These are phyloP conservation scores for Cladophialophora immunda DNA, from an alignment of 2,329 filamentous ascomycete genomes.

Conservation along the genomic window DNA sequence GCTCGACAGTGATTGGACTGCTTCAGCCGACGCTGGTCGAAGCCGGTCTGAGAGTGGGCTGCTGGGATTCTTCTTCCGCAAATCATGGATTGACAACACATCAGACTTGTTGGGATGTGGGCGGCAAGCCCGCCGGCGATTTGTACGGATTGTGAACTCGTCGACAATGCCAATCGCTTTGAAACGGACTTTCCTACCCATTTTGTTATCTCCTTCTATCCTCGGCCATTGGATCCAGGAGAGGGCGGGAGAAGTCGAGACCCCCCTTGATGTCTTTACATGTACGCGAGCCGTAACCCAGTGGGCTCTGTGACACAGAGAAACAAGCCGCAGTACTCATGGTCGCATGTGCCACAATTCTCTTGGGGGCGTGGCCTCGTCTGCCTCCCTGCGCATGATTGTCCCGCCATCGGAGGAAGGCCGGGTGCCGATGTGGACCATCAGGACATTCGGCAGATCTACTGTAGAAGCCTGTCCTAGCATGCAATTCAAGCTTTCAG, in stretches of 20 bases:
- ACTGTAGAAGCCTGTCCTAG: not conserved
- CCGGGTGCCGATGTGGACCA: not conserved
- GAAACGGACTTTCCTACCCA: not conserved
- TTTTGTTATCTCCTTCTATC: not conserved
- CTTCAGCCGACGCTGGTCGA: slow-evolving; percentile 22
- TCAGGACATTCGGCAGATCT: slow-evolving; percentile 6
- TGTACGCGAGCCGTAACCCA: not conserved
- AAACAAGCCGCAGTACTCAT: not conserved
- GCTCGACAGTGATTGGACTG: slow-evolving; percentile 28
- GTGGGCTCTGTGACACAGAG: not conserved
- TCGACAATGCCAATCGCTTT: slow-evolving; percentile 10
- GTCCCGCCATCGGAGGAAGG: not conserved
- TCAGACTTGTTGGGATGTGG: slow-evolving; percentile 28
- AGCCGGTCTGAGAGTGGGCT: slow-evolving; percentile 13
- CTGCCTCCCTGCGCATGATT: not conserved
- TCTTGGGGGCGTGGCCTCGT: not conserved
- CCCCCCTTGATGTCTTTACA: not conserved
- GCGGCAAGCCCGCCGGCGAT: slow-evolving; percentile 23
- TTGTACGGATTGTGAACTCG: slow-evolving; percentile 22
- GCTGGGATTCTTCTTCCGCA: slow-evolving; percentile 31
- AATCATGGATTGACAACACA: slow-evolving; percentile 38
- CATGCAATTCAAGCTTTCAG: slow-evolving; percentile 16
- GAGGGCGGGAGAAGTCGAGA: not conserved
- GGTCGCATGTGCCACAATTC: slow-evolving; percentile 1
- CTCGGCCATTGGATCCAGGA: not conserved